These are phyloP conservation scores for Microthlaspi erraticum DNA, from an alignment of 345 rosid species.

Conservation along the genomic window DNA sequence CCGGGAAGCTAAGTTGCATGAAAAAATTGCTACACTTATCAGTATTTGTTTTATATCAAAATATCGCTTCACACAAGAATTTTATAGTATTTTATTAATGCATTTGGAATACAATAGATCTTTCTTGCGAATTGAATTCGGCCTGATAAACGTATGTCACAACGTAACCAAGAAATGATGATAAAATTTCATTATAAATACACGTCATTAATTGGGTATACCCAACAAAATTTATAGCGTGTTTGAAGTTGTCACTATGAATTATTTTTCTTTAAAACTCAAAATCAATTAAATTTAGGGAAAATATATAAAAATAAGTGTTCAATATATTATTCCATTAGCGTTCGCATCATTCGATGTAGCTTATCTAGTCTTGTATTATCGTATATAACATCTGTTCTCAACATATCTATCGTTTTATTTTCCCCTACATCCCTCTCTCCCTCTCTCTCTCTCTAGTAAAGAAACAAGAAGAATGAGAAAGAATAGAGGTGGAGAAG, in stretches of 20 bases:
- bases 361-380: constrained; percentile 6
- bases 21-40: too few species aligned
- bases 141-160: not conserved
- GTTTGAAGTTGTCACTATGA: not conserved
- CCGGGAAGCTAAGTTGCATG: too few species aligned
- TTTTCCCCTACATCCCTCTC: constrained; percentile 5
- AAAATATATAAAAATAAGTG: too few species aligned
- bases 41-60: too few species aligned
- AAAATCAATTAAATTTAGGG: too few species aligned
- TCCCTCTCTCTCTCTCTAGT: not conserved
- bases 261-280: too few species aligned
- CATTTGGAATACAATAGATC: not conserved
- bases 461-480: constrained; percentile 35
- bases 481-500: constrained; percentile 34
- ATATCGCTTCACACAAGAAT: too few species aligned
- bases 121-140: not conserved
- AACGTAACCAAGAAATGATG: constrained; percentile 2
- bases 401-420: not conserved
- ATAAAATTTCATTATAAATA: not conserved
- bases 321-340: not conserved
- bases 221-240: not conserved
- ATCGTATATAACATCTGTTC: not conserved
- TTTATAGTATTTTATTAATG: not conserved
- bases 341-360: constrained; percentile 6
- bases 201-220: not conserved